Conservation (phyloP, 2,329 filamentous ascomycete genomes). For the Teratosphaeria nubilosa region DNA sequence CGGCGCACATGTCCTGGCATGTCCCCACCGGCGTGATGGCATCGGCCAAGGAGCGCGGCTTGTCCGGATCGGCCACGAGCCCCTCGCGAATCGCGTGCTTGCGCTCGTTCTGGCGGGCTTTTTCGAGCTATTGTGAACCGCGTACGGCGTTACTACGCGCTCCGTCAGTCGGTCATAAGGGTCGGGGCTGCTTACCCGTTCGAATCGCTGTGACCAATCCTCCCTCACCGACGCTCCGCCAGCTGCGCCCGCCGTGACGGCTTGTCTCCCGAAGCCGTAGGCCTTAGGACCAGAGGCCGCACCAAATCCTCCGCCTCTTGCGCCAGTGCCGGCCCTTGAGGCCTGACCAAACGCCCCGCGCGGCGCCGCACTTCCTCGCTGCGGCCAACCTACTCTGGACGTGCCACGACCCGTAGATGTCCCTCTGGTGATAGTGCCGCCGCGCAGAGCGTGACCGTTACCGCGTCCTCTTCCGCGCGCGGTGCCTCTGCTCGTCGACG, state of each 20-base stretch:
- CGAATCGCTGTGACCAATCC: constrained; percentile 6
- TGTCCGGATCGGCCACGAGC: constrained; percentile 49
- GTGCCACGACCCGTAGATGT: constrained; percentile 3
- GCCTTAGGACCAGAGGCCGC: background rate
- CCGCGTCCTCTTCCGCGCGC: constrained; percentile 8
- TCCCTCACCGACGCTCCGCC: background rate
- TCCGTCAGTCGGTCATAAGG: constrained; percentile 13
- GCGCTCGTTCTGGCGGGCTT: constrained; percentile 40
- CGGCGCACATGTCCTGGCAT: constrained; percentile 55
- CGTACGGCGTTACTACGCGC: constrained; percentile 15
- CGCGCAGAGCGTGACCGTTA: constrained; percentile 1
- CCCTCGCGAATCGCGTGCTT: constrained; percentile 43
- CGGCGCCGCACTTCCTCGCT: background rate
- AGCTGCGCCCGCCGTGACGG: background rate
- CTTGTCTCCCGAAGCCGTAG: constrained; percentile 1
- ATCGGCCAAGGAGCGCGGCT: constrained; percentile 48
- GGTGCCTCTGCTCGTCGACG: constrained; percentile 4
- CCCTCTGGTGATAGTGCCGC: constrained; percentile 2
- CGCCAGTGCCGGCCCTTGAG: background rate
- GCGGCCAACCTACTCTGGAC: background rate
- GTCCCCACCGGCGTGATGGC: constrained; percentile 53
- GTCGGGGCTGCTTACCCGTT: constrained; percentile 4
- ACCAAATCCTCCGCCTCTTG: background rate
- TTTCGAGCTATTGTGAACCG: constrained; percentile 31
- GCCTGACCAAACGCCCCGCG: constrained; percentile 1